Evolutionary conservation across 139 green algal genomes (phyloP), one percentile per base, ranked within the genome.

Genomic region (Volvox africanus): DNA sequence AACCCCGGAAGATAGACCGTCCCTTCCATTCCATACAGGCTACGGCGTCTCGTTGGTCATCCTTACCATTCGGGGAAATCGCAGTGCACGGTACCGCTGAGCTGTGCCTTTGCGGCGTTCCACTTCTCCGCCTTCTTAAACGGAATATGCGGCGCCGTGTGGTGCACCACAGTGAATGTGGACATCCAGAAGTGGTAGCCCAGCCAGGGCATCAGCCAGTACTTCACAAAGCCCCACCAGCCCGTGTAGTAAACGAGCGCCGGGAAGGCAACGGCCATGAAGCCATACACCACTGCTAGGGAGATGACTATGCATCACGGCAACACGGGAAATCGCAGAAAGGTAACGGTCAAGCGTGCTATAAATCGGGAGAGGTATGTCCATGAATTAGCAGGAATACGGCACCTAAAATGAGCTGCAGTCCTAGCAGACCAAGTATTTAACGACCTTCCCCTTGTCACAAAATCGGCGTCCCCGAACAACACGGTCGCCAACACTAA

Each of bases 131-230:
- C 95, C 20, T 21, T 2, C 96, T 99, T 99, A 97, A 99, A 99
- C 86, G 98, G 98, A 93, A 99, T 99, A 94, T 99, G 98, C 9
- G 97, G 98, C 28, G 98, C 97, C 6, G 98, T 99, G 96, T 99
- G 98, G 96, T 99, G 98, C 67, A 99, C 95, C 65, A 99, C 94
- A 0, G 98, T 99, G 96, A 99, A 99, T 77, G 98, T 99, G 93
- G 86, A 96, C 97, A 99, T 99, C 98, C 98, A 99, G 96, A 99
- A 99, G 96, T 99, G 98, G 95, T 99, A 99, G 65, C 98, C 98
- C 87, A 99, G 93, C 97, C 97, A 99, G 0, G 98, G 98, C 96
- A 99, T 98, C 61, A 99, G 94, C 98, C 98, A 99, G 95, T 96
- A 99, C 97, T 99, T 99, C 79, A 97, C 92, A 35, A 98, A 91